Evolutionary conservation across 345 rosid genomes (phyloP).

Genomic region (Dovyalis caffra): DNA sequence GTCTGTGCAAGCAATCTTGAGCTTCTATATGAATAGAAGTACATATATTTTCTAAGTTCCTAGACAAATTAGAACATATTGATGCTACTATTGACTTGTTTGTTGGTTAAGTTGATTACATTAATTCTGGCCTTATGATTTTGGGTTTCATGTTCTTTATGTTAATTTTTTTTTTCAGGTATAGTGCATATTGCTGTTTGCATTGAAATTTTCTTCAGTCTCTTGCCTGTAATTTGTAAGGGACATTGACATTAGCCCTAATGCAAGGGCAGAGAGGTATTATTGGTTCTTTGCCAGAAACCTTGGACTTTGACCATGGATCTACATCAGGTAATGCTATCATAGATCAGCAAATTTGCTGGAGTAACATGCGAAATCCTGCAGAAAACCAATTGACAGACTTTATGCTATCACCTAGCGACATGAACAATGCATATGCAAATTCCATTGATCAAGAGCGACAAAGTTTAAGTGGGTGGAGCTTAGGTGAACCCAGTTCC

Average conservation of each 20-base stretch:
- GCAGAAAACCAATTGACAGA: constrained; percentile 46
- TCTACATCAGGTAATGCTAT: constrained; percentile 61
- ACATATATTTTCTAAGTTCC: too few relatives aligned
- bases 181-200: constrained; percentile 5
- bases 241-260: constrained; percentile 31
- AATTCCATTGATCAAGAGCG: constrained; percentile 55
- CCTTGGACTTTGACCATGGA: constrained; percentile 72
- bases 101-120: background rate
- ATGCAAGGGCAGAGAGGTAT: constrained; percentile 90
- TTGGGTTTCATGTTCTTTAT: background rate
- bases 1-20: background rate
- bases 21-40: background rate
- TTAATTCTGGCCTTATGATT: background rate
- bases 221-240: constrained; percentile 10
- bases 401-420: constrained; percentile 47
- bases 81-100: background rate
- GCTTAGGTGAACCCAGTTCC: constrained; percentile 53
- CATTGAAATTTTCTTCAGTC: constrained; percentile 27
- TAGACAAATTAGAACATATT: too few relatives aligned
- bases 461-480: constrained; percentile 46
- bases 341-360: constrained; percentile 58
- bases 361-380: constrained; percentile 58
- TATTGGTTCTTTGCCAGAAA: constrained; percentile 68
- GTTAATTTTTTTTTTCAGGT: constrained; percentile 14
- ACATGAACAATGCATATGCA: constrained; percentile 29